A percentile compares a stretch with the other conserved stretches of the same genome.
phyloP scores from a whole-genome alignment of 352 stramenopile genomes.

The Phytophthora aleatoria region DNA sequence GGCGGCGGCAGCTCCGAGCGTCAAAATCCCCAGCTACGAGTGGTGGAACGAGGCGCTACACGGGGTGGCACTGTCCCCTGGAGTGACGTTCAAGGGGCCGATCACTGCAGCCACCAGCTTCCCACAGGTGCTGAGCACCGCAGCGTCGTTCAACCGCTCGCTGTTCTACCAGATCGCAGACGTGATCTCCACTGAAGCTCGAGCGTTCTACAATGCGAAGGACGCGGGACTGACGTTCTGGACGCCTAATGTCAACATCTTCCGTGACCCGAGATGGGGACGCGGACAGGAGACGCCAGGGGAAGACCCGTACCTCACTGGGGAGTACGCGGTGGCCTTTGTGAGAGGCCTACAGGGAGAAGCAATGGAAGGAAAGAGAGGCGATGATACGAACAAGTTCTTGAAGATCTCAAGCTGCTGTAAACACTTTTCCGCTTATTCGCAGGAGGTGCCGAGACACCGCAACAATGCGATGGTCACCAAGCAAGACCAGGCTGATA shows the following conservation, averaged over 20 bases:
- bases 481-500: slow-evolving; percentile 88
- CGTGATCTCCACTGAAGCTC: slow-evolving; percentile 84
- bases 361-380: slow-evolving; percentile 27
- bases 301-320: slow-evolving; percentile 90
- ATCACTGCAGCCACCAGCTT: slow-evolving; percentile 88
- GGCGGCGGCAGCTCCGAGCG: slow-evolving; percentile 30
- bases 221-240: slow-evolving; percentile 90
- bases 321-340: slow-evolving; percentile 86
- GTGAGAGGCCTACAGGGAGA: slow-evolving; percentile 86
- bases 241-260: slow-evolving; percentile 95
- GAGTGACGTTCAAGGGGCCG: slow-evolving; percentile 55
- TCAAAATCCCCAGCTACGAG: slow-evolving; percentile 71
- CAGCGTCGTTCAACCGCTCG: slow-evolving; percentile 86
- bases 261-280: slow-evolving; percentile 92
- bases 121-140: slow-evolving; percentile 81
- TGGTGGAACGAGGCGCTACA: slow-evolving; percentile 93
- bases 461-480: slow-evolving; percentile 90
- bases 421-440: slow-evolving; percentile 95
- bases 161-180: slow-evolving; percentile 80
- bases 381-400: slow-evolving; percentile 29
- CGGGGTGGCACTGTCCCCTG: slow-evolving; percentile 75
- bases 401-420: slow-evolving; percentile 87
- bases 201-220: slow-evolving; percentile 79
- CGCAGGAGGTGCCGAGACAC: slow-evolving; percentile 76
- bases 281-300: slow-evolving; percentile 90